Evolutionary conservation across 2,329 filamentous ascomycete species (phyloP).

Genomic region (Pseudocercospora macadamiae): DNA sequence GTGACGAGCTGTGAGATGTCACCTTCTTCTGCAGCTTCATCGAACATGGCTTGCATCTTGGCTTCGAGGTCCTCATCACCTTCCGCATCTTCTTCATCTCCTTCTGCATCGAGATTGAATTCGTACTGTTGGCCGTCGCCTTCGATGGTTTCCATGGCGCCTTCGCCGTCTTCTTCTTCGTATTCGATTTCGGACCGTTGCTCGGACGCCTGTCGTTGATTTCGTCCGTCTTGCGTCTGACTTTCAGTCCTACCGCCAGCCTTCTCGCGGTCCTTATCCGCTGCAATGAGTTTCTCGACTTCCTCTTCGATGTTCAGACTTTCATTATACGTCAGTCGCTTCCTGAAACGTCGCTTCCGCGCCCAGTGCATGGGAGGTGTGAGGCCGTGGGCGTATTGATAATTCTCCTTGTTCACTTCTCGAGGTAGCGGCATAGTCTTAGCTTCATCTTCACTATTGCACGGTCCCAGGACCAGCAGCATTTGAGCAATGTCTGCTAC

Average conservation of each 20-base stretch:
- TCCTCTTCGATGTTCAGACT: slow-evolving; percentile 83
- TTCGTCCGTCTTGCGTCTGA: slow-evolving; percentile 12
- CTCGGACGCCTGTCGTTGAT: slow-evolving; percentile 5
- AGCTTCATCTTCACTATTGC: slow-evolving; percentile 59
- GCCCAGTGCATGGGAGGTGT: slow-evolving; percentile 88
- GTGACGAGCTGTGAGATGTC: slow-evolving; percentile 32
- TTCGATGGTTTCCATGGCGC: slow-evolving; percentile 37
- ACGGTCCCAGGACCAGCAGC: slow-evolving; percentile 74
- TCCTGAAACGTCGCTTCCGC: slow-evolving; percentile 78
- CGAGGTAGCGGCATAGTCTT: slow-evolving; percentile 64
- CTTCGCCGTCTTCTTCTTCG: slow-evolving; percentile 43
- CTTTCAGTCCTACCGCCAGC: slow-evolving; percentile 52
- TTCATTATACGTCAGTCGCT: slow-evolving; percentile 78
- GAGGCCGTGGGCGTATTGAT: slow-evolving; percentile 80
- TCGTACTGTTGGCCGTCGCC: slow-evolving; percentile 45
- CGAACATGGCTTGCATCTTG: slow-evolving; percentile 42
- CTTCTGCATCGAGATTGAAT: slow-evolving; percentile 38
- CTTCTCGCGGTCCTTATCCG: slow-evolving; percentile 62
- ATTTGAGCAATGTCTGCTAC: slow-evolving; percentile 88
- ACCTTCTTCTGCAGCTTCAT: slow-evolving; percentile 37
- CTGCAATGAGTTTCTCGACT: slow-evolving; percentile 72
- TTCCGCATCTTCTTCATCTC: slow-evolving; percentile 40
- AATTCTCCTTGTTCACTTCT: slow-evolving; percentile 68
- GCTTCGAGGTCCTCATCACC: slow-evolving; percentile 38
- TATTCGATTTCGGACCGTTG: slow-evolving; percentile 37